These are phyloP conservation scores for Thalassiosira hispida DNA, from an alignment of 352 stramenopile genomes.

Conservation along the genomic window DNA sequence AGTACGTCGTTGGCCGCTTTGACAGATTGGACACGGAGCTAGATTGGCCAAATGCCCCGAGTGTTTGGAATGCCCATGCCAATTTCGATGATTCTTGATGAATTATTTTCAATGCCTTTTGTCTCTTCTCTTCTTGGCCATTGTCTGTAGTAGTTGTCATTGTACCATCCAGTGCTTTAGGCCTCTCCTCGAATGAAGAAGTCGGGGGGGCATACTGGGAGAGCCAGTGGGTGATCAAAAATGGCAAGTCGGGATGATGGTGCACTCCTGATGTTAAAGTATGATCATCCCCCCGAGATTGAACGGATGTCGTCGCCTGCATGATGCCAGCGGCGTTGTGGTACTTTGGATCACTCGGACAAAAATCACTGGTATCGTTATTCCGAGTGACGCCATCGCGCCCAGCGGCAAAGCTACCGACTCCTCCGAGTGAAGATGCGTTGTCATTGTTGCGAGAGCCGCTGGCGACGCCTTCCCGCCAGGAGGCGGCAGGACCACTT, in stretches of 20 bases:
- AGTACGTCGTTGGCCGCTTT: constrained; percentile 43
- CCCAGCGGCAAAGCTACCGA: no score
- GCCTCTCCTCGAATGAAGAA: neutral
- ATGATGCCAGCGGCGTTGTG: no score
- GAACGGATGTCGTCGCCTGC: no score
- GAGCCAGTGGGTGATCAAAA: constrained; percentile 79
- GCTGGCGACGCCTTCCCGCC: no score
- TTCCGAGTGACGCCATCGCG: no score
- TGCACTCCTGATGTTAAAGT: neutral
- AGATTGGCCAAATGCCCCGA: constrained; percentile 67
- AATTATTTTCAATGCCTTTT: constrained; percentile 55
- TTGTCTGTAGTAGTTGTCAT: neutral
- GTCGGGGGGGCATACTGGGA: constrained; percentile 38
- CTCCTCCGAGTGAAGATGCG: no score
- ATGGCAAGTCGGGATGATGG: constrained; percentile 68
- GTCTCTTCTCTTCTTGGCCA: constrained; percentile 14
- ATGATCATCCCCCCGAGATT: no score
- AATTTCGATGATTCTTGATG: constrained; percentile 57
- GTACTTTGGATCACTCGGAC: no score
- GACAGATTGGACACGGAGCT: neutral
- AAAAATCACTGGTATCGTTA: no score
- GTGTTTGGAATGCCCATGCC: constrained; percentile 65
- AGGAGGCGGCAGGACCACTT: no score
- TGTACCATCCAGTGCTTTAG: neutral
- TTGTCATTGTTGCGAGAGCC: no score